phyloP scores from a whole-genome alignment of 1,284 basidiomycete genomes.

The Ustilago vetiveriae region DNA sequence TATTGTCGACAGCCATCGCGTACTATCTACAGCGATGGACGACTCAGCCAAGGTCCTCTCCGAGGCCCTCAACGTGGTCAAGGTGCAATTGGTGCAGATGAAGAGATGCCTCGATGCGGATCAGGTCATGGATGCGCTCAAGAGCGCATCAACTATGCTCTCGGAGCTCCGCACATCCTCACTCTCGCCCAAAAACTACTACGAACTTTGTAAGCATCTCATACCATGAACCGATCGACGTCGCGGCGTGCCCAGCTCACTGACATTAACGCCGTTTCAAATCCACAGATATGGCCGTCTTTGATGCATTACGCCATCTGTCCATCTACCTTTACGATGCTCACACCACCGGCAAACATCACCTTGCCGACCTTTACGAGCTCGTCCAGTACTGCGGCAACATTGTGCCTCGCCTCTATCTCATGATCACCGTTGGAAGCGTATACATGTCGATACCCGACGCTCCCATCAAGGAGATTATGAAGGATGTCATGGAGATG shows the following conservation, averaged over 20 bases:
- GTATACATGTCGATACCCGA: conserved; percentile 67
- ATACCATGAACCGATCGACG: not conserved
- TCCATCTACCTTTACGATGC: conserved; percentile 66
- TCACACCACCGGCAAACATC: conserved; percentile 62
- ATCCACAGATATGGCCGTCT: conserved; percentile 65
- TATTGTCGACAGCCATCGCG: conserved; percentile 13
- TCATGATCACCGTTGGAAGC: conserved; percentile 67
- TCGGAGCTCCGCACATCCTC: conserved; percentile 63
- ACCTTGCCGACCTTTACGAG: conserved; percentile 66
- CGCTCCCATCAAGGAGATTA: conserved; percentile 67
- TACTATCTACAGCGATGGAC: conserved; percentile 53
- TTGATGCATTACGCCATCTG: conserved; percentile 64
- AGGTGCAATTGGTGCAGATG: conserved; percentile 66
- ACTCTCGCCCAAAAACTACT: conserved; percentile 65
- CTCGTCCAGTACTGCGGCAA: conserved; percentile 67
- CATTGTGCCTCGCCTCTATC: conserved; percentile 66
- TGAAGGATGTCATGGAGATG: conserved; percentile 68
- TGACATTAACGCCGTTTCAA: conserved; percentile 2
- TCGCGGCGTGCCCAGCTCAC: not conserved
- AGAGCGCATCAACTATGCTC: conserved; percentile 65
- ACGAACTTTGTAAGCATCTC: conserved; percentile 59
- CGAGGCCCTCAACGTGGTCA: conserved; percentile 65
- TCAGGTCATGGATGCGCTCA: conserved; percentile 67
- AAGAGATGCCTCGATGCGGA: conserved; percentile 64
- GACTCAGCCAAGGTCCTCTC: conserved; percentile 62